Evolutionary conservation across 2,329 filamentous ascomycete genomes (phyloP).

Genomic region (Botrytis pseudocinerea): DNA sequence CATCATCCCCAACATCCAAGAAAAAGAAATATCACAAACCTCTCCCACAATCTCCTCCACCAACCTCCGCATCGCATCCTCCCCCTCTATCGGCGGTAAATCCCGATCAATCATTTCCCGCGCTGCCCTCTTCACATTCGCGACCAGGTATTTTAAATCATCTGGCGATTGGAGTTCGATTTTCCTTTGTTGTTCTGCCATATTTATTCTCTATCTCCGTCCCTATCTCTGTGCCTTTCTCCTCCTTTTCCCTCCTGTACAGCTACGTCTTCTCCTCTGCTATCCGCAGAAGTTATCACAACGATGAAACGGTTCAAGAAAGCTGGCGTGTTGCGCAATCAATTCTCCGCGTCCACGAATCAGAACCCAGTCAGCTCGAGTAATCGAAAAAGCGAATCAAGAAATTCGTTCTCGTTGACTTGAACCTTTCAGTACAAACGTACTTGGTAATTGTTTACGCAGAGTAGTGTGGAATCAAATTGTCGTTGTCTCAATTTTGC

Average conservation of each 20-base stretch:
- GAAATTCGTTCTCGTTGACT: background rate
- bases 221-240: background rate
- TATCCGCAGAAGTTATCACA: background rate
- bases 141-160: conserved; percentile 69
- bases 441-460: background rate
- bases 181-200: conserved; percentile 59
- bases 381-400: background rate
- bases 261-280: background rate
- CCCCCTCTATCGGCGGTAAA: conserved; percentile 64
- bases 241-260: background rate
- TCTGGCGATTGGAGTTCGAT: conserved; percentile 78
- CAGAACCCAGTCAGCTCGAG: background rate
- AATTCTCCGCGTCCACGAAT: background rate
- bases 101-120: conserved; percentile 65
- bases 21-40: conserved; percentile 44
- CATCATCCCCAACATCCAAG: background rate
- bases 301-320: background rate
- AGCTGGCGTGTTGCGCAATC: background rate
- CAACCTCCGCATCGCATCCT: conserved; percentile 58
- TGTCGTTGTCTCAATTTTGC: background rate
- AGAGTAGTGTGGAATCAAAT: background rate
- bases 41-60: conserved; percentile 62
- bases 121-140: conserved; percentile 68
- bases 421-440: background rate
- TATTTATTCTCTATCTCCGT: background rate